phyloP scores from a whole-genome alignment of 139 green algal species.

The Tetradesmus lagerheimii region DNA sequence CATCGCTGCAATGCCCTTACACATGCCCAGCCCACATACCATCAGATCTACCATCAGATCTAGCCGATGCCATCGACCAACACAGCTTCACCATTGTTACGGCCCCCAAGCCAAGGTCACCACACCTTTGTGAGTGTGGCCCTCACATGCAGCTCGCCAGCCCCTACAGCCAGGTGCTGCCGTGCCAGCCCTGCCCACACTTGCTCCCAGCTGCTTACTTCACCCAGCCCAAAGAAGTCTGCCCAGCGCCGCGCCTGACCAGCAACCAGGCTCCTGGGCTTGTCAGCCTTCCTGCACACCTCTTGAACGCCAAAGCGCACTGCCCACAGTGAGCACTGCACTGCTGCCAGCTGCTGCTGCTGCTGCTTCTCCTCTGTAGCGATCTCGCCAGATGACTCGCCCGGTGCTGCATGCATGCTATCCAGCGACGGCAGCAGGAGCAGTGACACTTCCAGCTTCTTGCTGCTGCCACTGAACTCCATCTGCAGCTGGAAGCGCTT shows the following conservation, averaged over 20 bases:
- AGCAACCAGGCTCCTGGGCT: background rate
- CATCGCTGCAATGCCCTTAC: too few species aligned
- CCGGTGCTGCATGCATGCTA: background rate
- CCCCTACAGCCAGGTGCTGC: background rate
- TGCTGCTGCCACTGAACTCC: background rate
- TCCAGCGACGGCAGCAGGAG: background rate
- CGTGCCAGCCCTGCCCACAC: background rate
- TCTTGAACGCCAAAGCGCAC: slow-evolving; percentile 7
- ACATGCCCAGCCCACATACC: too few species aligned
- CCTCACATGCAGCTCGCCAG: background rate
- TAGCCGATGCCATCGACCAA: too few species aligned
- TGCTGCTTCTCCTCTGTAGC: background rate
- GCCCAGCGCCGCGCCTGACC: background rate
- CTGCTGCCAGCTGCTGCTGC: slow-evolving; percentile 3
- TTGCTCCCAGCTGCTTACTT: background rate
- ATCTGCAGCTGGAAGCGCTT: slow-evolving; percentile 8
- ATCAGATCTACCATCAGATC: too few species aligned
- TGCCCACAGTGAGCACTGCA: background rate
- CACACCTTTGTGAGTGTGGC: slow-evolving; percentile 1
- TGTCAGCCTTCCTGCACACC: background rate
- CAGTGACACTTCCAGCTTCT: background rate
- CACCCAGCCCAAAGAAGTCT: slow-evolving; percentile 14
- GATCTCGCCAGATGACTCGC: background rate
- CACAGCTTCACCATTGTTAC: too few species aligned
- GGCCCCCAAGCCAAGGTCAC: background rate